Evolutionary conservation across 2,329 filamentous ascomycete species (phyloP), one percentile per base, ranked within the genome.

Genomic region (Simplicillium sp.): DNA sequence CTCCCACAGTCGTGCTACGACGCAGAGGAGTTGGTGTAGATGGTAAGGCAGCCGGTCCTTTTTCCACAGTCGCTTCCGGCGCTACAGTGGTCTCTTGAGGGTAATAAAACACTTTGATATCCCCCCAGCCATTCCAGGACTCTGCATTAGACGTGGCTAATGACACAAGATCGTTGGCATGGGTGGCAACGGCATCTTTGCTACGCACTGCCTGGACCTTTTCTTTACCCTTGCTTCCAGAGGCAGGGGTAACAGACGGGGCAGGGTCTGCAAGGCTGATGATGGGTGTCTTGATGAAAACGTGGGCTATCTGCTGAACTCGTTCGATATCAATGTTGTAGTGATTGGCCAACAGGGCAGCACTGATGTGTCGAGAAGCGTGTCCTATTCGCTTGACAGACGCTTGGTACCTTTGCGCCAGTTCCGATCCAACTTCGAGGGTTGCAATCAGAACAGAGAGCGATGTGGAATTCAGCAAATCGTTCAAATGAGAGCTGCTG

Each of bases 351-450:
- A 96, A 70, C 37, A 96, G 67, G 25, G 80, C 79, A 33, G 78
- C 76, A 55, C 85, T 84, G 35, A 89, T 72, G 50, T 81, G 71
- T 37, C 77, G 75, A 18, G 71, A 75, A 12, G 80, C 70, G 44
- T 76, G 77, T n/a, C 73, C 69, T 39, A 83, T 70, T 18, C 87
- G 80, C 61, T 89, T 87, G 46, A 92, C 82, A 14, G 88, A 88
- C 9, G 86, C 87, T 60, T 94, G 84, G 52, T 96, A 98, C 51
- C 92, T 80, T 63, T 96, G 87, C 11, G 92, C 90, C 46, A 98
- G 71, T 57, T 90, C 85, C 33, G 90, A 80, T 25, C 82, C 82
- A 45, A 98, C 77, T 47, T 85, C 80, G 34, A 98, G 74, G 8
- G 87, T 84, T 25, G 76, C 75, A 54, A 84, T 80, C 40, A 98